Evolutionary conservation across 1,284 basidiomycete species (phyloP), one percentile per base, ranked within the genome.

Genomic region (Hortiboletus rubellus): DNA sequence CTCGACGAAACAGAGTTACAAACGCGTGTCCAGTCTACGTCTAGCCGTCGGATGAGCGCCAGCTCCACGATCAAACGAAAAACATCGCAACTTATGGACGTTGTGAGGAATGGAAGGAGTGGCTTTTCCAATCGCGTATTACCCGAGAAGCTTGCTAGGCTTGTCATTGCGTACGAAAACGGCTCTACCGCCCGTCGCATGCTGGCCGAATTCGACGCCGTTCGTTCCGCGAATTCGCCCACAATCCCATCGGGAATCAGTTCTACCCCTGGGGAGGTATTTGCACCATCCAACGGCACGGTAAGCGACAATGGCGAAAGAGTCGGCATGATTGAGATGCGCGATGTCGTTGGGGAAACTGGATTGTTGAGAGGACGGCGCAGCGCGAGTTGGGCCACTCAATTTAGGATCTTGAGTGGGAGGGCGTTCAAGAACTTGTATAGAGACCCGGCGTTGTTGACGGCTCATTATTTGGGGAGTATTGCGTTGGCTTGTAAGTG

Each of bases 391-490:
- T 94, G 89, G 81, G 81, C 81, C 57, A 95, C 90, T 22, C 96
- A 99, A 76, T 97, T 99, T 72, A 83, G 83, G 69, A 94, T 98
- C 59, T 74, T 99, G 64, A 96, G 92, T 66, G 94, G 95, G 24
- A 76, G 96, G 57, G 95, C 96, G n/a, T 99, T 98, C 81, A 98
- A 98, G 83, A 98, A 98, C 70, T 74, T 98, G 58, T 95, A 96
- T 71, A 85, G 96, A 38, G 95, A 99, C 69, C 96, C 96, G 0
- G 89, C 95, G 56, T 75, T 98, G 54, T 83, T 99, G 79, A 82
- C 87, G 11, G 88, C 94, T 5, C 96, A 99, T 75, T 99, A 98
- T 74, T 70, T 87, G 31, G 87, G 93, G 15, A 87, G 94, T 1
- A 84, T 98, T 63, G 80, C 81, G 7, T 82, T 97, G 46, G 96